phyloP scores from a whole-genome alignment of 768 basidiomycete genomes.

The Rubroboletus pulcherrimus region DNA sequence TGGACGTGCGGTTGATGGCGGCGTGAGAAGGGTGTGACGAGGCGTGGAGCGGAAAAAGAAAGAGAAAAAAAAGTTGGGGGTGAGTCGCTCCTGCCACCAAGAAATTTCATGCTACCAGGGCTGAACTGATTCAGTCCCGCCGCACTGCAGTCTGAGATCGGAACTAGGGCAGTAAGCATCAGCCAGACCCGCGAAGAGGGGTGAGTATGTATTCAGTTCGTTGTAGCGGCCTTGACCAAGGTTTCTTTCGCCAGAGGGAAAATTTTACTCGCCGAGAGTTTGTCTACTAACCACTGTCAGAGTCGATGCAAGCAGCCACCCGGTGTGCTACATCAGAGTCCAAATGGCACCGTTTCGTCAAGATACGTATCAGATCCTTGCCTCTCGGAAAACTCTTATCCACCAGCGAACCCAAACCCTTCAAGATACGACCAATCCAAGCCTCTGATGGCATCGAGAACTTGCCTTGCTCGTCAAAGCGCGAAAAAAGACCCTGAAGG shows the following conservation, averaged over 20 bases:
- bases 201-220: too few relatives aligned
- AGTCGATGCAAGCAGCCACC: conserved; percentile 20
- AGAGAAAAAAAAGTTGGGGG: too few relatives aligned
- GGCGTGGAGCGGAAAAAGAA: neutral
- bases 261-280: neutral
- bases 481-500: conserved; percentile 17
- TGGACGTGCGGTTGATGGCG: neutral
- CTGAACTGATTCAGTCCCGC: neutral
- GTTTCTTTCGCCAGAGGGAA: neutral
- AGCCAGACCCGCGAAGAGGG: too few relatives aligned
- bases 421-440: conserved; percentile 26
- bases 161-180: neutral
- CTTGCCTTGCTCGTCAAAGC: conserved; percentile 26
- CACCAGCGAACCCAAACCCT: conserved; percentile 19
- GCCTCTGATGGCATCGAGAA: conserved; percentile 29
- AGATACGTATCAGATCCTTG: conserved; percentile 22
- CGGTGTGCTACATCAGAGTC: conserved; percentile 21
- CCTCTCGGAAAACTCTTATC: conserved; percentile 19
- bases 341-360: conserved; percentile 28
- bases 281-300: conserved; percentile 2
- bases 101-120: neutral
- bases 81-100: too few relatives aligned
- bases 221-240: neutral
- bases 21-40: neutral
- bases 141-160: neutral